These are phyloP conservation scores for Jackrogersella minutella DNA, from an alignment of 495 filamentous ascomycete genomes.

Conservation along the genomic window DNA sequence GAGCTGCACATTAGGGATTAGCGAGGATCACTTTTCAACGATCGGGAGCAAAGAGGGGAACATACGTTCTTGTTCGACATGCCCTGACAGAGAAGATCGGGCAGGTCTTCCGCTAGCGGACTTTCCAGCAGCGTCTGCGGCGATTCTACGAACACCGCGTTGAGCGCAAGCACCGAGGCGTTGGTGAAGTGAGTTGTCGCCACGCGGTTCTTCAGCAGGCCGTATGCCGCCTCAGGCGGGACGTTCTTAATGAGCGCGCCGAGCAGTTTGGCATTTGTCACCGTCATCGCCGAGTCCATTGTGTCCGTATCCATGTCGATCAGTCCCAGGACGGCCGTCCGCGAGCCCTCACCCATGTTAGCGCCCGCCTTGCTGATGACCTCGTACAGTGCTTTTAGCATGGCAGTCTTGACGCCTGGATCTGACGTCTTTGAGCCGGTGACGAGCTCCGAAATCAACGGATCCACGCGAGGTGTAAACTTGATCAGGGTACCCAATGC, in stretches of 20 bases:
- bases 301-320: slow-evolving; percentile 86
- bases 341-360: slow-evolving; percentile 93
- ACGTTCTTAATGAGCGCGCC: slow-evolving; percentile 88
- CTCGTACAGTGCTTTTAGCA: slow-evolving; percentile 96
- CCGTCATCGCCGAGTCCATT: slow-evolving; percentile 75
- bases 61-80: slow-evolving; percentile 77
- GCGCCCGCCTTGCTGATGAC: slow-evolving; percentile 92
- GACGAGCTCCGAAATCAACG: slow-evolving; percentile 83
- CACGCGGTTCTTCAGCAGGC: slow-evolving; percentile 82
- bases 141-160: slow-evolving; percentile 84
- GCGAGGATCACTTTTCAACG: neutral
- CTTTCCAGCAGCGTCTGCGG: slow-evolving; percentile 70
- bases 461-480: slow-evolving; percentile 93
- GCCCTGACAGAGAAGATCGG: slow-evolving; percentile 79
- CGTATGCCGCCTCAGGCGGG: slow-evolving; percentile 67
- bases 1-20: slow-evolving; percentile 56
- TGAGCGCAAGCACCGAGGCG: slow-evolving; percentile 79
- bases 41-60: neutral
- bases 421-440: slow-evolving; percentile 92
- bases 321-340: slow-evolving; percentile 78
- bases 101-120: slow-evolving; percentile 72
- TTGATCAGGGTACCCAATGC: slow-evolving; percentile 96
- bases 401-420: slow-evolving; percentile 88
- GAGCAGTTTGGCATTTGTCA: slow-evolving; percentile 88
- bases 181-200: slow-evolving; percentile 73